These are phyloP conservation scores for Naganishia liquefaciens DNA, from an alignment of 1,284 basidiomycete genomes.

Conservation along the genomic window DNA sequence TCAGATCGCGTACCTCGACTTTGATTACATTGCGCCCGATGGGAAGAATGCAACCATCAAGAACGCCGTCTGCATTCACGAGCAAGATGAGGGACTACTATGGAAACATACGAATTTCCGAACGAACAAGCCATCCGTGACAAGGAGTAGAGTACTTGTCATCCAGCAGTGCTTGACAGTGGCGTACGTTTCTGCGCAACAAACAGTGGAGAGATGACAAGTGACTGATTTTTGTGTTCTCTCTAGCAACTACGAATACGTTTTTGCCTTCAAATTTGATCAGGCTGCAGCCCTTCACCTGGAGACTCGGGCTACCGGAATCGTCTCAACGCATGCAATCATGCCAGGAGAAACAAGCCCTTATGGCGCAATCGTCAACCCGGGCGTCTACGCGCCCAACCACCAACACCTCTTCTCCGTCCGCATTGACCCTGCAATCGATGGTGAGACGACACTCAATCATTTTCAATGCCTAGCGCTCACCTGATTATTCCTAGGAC, in stretches of 20 bases:
- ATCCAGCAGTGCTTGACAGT: constrained; percentile 39
- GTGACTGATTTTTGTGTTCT: constrained; percentile 36
- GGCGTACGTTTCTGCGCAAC: neutral
- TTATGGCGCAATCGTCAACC: constrained; percentile 54
- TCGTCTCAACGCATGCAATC: constrained; percentile 53
- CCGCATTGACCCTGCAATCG: constrained; percentile 48
- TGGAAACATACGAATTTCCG: constrained; percentile 57
- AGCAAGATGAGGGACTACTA: constrained; percentile 54
- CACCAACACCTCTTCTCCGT: constrained; percentile 56
- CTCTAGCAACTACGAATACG: constrained; percentile 45
- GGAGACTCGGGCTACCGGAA: constrained; percentile 55
- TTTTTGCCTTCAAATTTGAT: constrained; percentile 54
- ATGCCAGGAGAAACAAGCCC: constrained; percentile 50
- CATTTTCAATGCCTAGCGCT: constrained; percentile 41
- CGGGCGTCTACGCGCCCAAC: constrained; percentile 52
- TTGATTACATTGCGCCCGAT: constrained; percentile 41
- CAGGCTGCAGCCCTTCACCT: constrained; percentile 54
- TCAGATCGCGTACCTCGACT: constrained; percentile 51
- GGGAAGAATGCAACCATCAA: constrained; percentile 37
- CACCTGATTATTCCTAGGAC: constrained; percentile 35
- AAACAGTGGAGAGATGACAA: constrained; percentile 38
- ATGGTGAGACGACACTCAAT: constrained; percentile 38
- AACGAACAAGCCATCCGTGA: constrained; percentile 45
- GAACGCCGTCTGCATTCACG: constrained; percentile 54
- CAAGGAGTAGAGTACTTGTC: constrained; percentile 52